Base-by-base conservation (phyloP, 75 land plant species). In the Sequoia sempervirens region DNA sequence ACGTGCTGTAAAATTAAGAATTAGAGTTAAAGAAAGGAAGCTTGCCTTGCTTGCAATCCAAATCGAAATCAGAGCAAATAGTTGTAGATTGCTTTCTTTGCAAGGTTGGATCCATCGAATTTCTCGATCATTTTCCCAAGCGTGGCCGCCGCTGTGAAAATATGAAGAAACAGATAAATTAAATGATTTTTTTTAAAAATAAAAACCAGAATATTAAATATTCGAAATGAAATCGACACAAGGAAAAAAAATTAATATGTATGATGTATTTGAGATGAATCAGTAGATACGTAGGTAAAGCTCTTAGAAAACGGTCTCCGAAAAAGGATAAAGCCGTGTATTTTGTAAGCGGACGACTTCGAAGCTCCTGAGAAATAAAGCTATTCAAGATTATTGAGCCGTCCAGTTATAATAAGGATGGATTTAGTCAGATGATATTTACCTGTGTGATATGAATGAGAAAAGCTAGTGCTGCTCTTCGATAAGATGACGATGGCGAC, bases 11-110 rank as follows among this genome's bases (percentile, higher is more conserved):
- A 54, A 70, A 40, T 36, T 41, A 26, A 52, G 20, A 82, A 32
- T 26, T 40, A 20, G 23, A 1, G 38, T 37, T 9, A 74, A 73
- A 28, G 5, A 1, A 79, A 76, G 80, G 5, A 64, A 34, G 37
- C 10, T 43, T 64, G 92, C 94, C 81, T 94, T 94, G 85, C 95
- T 94, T 9, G 95, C 87, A 75, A 94, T 88, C 95, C 95, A 94
- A 58, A 94, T 37, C 15, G 91, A 91, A 40, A 92, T 61, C 56
- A 94, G 88, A 3, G 88, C 87, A 83, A 89, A 92, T 7, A 94
- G 85, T 86, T 92, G 90, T 80, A 94, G 83, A 85, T 89, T 91
- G 81, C 91, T 86, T 86, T 88, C 91, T 37, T 64, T 87, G 40
- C 88, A 32, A n/a, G 91, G 91, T 14, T 74, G 54, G 54, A 92